Base-by-base conservation (phyloP, 148 eudicot genomes). In the Selenicereus undatus region DNA sequence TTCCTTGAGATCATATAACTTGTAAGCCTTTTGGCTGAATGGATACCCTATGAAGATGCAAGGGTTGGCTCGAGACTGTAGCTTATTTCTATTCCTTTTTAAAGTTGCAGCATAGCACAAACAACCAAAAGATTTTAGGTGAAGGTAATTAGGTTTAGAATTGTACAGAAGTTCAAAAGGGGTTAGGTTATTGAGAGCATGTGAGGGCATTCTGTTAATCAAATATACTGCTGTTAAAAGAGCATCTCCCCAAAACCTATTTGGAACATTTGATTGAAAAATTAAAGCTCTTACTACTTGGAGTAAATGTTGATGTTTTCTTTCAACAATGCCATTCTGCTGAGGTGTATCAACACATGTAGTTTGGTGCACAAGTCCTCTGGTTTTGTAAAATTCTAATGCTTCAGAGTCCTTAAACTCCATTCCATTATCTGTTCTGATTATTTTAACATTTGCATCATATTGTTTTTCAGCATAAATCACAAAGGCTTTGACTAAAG, bases 281-380 rank as follows among this genome's bases (percentile, higher is more conserved):
- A 30, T 39, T 0, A 85, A 27, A 1, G 83, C 73, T 1, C 75
- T 20, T 0, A 74, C 75, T 0, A 35, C 76, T 22, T 85, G 78
- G 0, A 85, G 14, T 0, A 81, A 22, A 14, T 85, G 82, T 5
- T 58, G 27, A 64, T 85, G 85, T 27, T 58, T 68, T 1, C 82
- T 32, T 35, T 82, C 85, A 3, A 80, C 77, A 0, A 74, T 54
- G 0, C 80, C 80, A 79, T 85, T 85, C 24, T 82, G 78, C 14
- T 82, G 80, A 50, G 68, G 20, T 71, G 50, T 45, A 45, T 45
- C 50, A 10, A 45, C 50, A 45, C 9, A 45, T 45, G 50, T 6
- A 0, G 26, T 77, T 20, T 76, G 77, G 16, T 81, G 81, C 0
- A 36, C 6, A 12, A 76, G 82, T 0, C 79, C 79, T 9, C 77